Evolutionary conservation across 1,284 basidiomycete genomes (phyloP).

Genomic region (Marasmius tenuissimus): DNA sequence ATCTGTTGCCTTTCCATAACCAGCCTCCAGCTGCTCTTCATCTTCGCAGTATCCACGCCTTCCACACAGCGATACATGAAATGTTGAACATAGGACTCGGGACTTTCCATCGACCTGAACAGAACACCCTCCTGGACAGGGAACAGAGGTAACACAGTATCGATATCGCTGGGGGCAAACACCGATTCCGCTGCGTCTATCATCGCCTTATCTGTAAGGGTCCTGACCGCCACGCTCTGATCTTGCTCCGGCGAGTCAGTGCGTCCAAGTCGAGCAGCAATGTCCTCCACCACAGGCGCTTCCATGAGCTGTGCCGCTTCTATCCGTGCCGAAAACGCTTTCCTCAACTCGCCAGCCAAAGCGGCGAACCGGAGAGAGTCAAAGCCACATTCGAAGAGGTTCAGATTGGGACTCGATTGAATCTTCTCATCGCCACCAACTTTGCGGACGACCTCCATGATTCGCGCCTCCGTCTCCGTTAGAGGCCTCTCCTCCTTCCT

Average conservation of each 20-base stretch:
- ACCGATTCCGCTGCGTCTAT: slow-evolving; percentile 24
- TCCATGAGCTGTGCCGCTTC: slow-evolving; percentile 44
- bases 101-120: slow-evolving; percentile 38
- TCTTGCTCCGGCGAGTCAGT: neutral
- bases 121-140: slow-evolving; percentile 51
- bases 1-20: slow-evolving; percentile 35
- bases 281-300: slow-evolving; percentile 31
- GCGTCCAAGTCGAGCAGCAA: slow-evolving; percentile 20
- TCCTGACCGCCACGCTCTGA: neutral
- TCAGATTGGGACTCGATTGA: slow-evolving; percentile 17
- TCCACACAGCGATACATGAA: slow-evolving; percentile 33
- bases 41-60: slow-evolving; percentile 19
- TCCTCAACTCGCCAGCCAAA: slow-evolving; percentile 37
- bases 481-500: neutral
- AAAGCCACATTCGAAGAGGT: slow-evolving; percentile 46
- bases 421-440: slow-evolving; percentile 13
- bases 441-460: slow-evolving; percentile 17
- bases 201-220: slow-evolving; percentile 22
- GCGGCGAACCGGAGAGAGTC: slow-evolving; percentile 43
- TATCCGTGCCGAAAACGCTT: slow-evolving; percentile 26
- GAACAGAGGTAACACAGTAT: slow-evolving; percentile 43
- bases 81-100: slow-evolving; percentile 48
- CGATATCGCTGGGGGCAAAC: slow-evolving; percentile 27
- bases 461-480: slow-evolving; percentile 17
- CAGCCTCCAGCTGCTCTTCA: slow-evolving; percentile 36